Base-by-base conservation (phyloP, 345 rosid species). In the Sisymbrium irio region DNA sequence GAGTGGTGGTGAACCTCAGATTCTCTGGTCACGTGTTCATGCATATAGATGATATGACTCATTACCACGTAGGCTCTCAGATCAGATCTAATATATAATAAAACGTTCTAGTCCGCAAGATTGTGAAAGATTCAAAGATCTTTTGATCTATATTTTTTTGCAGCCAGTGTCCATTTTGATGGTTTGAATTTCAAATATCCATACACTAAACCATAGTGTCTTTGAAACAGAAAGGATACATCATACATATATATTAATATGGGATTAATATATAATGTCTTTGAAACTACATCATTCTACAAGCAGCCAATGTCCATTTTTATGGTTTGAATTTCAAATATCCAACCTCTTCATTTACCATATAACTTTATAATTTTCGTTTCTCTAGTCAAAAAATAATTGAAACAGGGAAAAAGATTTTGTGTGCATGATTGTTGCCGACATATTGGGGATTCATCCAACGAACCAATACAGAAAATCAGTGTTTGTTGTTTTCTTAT, bases 341-440 rank as follows among this genome's bases (percentile, higher is more conserved):
- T 39, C 66, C 50, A 60, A 59, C 46, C 18, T 60, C 28, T 20
- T 49, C 6, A 5, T 6, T 27, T 18, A 58, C 15, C 9, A 11
- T 17, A 58, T n/a, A 33, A 35, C 14, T 3, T 19, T 50, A 2
- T 1, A 1, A 11, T 9, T 50, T 22, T 5, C 19, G 27, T 5
- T 50, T 22, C 17, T 51, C 57, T 5, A 51, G 4, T 25, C 28
- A 6, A n/a, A 51, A 64, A 39, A 32, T 41, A 62, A 62, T 14
- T 37, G 39, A 32, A 42, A 33, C 9, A 41, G 14, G 41, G 64
- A 35, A 18, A 51, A 60, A 30, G 55, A 61, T 68, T 75, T 61
- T 56, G 49, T 32, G 67, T 75, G 57, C 62, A 68, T 68, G 69
- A 67, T 68, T 68, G 79, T 68, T 75, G 79, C 79, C 79, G 79